These are phyloP conservation scores for Plasmopara viticola DNA, from an alignment of 352 stramenopile genomes.

Conservation along the genomic window DNA sequence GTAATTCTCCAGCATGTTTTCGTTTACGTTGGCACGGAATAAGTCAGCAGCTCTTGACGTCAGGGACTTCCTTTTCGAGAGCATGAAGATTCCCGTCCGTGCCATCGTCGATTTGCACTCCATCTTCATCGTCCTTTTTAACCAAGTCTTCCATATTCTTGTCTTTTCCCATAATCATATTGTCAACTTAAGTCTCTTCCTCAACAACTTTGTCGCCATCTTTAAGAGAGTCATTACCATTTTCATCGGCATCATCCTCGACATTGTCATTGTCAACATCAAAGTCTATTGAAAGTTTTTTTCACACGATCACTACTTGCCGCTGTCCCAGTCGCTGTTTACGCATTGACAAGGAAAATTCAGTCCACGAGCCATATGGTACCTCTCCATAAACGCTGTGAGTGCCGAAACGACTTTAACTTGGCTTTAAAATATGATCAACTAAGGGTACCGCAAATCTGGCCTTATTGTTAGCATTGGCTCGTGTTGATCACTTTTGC, in stretches of 20 bases:
- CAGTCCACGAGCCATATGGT: too few relatives aligned
- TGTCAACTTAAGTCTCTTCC: slow-evolving; percentile 10
- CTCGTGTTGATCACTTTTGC: too few relatives aligned
- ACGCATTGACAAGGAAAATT: too few relatives aligned
- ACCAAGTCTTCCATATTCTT: slow-evolving; percentile 23
- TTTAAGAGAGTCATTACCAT: background rate
- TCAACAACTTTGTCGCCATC: slow-evolving; percentile 3
- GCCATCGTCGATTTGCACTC: slow-evolving; percentile 10
- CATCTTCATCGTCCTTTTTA: slow-evolving; percentile 19
- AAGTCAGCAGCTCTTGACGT: slow-evolving; percentile 50
- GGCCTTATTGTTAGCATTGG: too few relatives aligned
- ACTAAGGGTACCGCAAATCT: too few relatives aligned
- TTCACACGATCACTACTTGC: too few relatives aligned
- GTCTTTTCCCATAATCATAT: slow-evolving; percentile 31
- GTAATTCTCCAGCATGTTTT: slow-evolving; percentile 39
- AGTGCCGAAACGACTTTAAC: too few relatives aligned
- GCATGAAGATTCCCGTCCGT: slow-evolving; percentile 2
- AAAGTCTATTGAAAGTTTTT: background rate
- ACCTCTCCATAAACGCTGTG: too few relatives aligned
- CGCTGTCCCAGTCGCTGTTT: too few relatives aligned
- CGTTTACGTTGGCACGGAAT: slow-evolving; percentile 45
- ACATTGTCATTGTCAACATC: background rate
- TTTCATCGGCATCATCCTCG: background rate
- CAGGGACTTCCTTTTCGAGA: slow-evolving; percentile 23
- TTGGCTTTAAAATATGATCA: too few relatives aligned